Base-by-base conservation (phyloP, 2,329 filamentous ascomycete species). In the Pezicula carpinea region DNA sequence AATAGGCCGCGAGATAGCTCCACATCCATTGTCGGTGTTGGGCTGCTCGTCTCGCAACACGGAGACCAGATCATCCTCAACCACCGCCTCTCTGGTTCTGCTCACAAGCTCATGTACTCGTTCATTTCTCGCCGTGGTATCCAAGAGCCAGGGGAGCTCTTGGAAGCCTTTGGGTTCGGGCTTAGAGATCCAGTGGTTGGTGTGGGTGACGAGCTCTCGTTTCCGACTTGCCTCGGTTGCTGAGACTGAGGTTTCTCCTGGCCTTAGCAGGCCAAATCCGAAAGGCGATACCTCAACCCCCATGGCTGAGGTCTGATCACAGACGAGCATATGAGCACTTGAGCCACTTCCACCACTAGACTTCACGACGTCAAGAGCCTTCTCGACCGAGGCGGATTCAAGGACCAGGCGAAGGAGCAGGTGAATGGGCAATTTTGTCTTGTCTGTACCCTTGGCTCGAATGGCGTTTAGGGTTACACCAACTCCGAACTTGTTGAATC, bases 401-500 rank as follows among this genome's bases (percentile, higher is more conserved):
- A 81, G 62, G 19, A 67, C 73, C 48, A 69, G 65, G 18, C 77
- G 65, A 19, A 81, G 66, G 0, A 70, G 76, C 11, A 80, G 62
- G 60, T 81, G 77, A 18, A 72, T 72, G 0, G 77, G 77, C n/a
- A 80, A 57, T 4, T 67, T 66, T 2, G 59, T 59, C 3, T 64
- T 56, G 47, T 73, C 64, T 38, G 76, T 66, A 1, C 76, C 76
- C 26, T 65, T 62, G 3, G 71, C 72, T 51, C 66, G 63, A 51
- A 80, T 75, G 3, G 77, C 77, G 54, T 80, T 81, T 39, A 80
- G 64, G 32, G 70, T 71, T 0, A 76, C 73, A 1, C 75, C 77
- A 0, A 80, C 74, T 3, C 76, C 75, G 1, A 57, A 52, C 38
- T 62, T 66, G 55, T 80, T 80, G 46, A 80, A 62, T 1, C 77